Conservation (phyloP, 768 basidiomycete species). For the Pleurotus tuber-regium region DNA sequence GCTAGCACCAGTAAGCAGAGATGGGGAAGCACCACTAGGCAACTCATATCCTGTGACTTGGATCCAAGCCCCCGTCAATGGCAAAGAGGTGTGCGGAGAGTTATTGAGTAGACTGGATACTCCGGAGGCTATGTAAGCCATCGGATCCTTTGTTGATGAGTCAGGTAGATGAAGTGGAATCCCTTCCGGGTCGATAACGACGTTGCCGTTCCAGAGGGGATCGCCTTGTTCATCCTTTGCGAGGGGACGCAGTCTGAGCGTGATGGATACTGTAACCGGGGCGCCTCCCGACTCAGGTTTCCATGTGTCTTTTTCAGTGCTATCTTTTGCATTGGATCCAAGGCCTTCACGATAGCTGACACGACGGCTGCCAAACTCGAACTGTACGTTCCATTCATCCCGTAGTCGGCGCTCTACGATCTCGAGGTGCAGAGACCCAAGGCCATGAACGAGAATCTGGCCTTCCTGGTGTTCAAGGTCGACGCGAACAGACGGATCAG, state of each 20-base stretch:
- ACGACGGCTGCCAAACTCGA: constrained; percentile 73
- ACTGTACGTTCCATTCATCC: constrained; percentile 77
- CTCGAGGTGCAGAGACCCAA: constrained; percentile 86
- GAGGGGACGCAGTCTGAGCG: constrained; percentile 55
- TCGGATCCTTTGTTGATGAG: constrained; percentile 43
- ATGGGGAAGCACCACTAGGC: constrained; percentile 40
- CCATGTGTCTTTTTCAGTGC: constrained; percentile 45
- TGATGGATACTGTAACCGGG: constrained; percentile 45
- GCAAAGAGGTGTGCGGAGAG: constrained; percentile 75
- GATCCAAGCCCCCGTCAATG: constrained; percentile 63
- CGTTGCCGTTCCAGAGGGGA: constrained; percentile 73
- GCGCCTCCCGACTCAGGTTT: constrained; percentile 63
- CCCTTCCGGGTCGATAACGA: constrained; percentile 57
- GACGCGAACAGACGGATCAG: constrained; percentile 84
- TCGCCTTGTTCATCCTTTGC: constrained; percentile 57
- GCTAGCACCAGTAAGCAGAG: constrained; percentile 62
- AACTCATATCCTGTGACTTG: constrained; percentile 44
- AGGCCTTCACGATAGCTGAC: constrained; percentile 78
- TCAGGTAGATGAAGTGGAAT: constrained; percentile 52
- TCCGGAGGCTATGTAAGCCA: constrained; percentile 61
- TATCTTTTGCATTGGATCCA: constrained; percentile 26
- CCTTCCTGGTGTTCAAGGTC: constrained; percentile 67
- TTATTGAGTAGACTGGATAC: constrained; percentile 69
- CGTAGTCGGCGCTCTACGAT: constrained; percentile 79
- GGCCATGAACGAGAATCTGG: constrained; percentile 78